A percentile compares a stretch with the other conserved stretches of the same genome.
Evolutionary conservation across 1,284 basidiomycete genomes (phyloP).

Genomic region (Marasmius sp.): DNA sequence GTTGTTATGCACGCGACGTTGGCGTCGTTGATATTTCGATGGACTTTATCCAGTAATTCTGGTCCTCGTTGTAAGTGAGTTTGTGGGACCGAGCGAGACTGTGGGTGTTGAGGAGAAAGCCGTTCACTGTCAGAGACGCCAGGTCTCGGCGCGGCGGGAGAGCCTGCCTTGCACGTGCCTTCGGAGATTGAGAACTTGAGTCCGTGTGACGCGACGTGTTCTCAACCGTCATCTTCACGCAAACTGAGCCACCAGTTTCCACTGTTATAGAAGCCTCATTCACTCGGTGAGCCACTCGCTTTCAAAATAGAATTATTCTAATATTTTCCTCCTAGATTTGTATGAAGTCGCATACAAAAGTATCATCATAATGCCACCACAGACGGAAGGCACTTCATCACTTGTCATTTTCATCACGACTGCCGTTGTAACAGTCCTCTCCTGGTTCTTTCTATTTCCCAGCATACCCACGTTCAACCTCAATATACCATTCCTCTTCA

Average conservation of each 20-base stretch:
- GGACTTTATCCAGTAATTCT: not conserved
- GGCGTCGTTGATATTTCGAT: not conserved
- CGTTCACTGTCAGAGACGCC: not conserved
- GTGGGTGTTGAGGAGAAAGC: not conserved
- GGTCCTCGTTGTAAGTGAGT: not conserved
- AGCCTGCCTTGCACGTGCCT: not conserved
- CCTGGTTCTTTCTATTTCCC: slow-evolving; percentile 9
- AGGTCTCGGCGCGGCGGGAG: not conserved
- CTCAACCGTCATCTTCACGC: not conserved
- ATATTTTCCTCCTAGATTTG: not conserved
- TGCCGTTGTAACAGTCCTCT: not conserved
- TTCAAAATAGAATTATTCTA: not conserved
- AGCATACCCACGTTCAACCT: not conserved
- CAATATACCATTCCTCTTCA: not conserved
- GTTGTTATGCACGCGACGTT: not conserved
- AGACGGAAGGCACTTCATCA: slow-evolving; percentile 10
- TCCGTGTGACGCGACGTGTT: not conserved
- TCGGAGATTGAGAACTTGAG: not conserved
- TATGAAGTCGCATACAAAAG: not conserved
- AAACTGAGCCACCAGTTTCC: not conserved
- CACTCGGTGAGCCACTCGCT: not conserved
- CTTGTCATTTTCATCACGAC: slow-evolving; percentile 8
- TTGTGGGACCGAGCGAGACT: not conserved
- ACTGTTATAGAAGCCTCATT: too few relatives aligned
- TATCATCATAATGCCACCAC: not conserved